Conservation (phyloP, 805 yeast species). For the Zygosaccharomyces bailii region DNA sequence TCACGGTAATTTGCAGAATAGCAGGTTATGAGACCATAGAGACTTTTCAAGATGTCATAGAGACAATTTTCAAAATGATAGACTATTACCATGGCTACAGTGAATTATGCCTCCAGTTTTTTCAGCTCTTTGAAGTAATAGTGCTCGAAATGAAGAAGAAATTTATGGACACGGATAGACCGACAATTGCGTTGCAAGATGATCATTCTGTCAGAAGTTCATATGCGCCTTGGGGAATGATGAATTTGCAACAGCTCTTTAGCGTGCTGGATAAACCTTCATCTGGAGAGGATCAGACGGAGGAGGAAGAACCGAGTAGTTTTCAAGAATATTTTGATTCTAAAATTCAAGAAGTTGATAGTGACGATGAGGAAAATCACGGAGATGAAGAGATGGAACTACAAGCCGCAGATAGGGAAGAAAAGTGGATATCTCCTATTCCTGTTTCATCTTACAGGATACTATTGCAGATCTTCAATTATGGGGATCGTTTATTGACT, state of each 20-base stretch:
- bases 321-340: conserved; percentile 40
- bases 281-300: conserved; percentile 26
- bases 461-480: conserved; percentile 57
- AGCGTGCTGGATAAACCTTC: conserved; percentile 40
- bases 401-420: conserved; percentile 20
- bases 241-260: conserved; percentile 42
- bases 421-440: conserved; percentile 64
- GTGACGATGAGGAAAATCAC: conserved; percentile 36
- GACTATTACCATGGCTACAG: conserved; percentile 85
- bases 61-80: conserved; percentile 68
- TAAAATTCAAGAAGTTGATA: conserved; percentile 34
- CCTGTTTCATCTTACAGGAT: conserved; percentile 58
- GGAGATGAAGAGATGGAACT: conserved; percentile 18
- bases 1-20: conserved; percentile 64
- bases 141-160: conserved; percentile 44
- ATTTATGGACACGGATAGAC: conserved; percentile 24
- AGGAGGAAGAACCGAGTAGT: conserved; percentile 32
- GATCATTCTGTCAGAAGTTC: conserved; percentile 26
- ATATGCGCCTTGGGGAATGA: conserved; percentile 61
- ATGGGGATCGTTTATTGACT: conserved; percentile 66
- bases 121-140: conserved; percentile 63
- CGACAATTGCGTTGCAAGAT: conserved; percentile 17
- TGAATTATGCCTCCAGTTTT: conserved; percentile 66
- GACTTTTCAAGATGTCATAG: conserved; percentile 69
- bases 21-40: conserved; percentile 65